These are phyloP conservation scores for Umbilicus rupestris DNA, from an alignment of 164 flowering plant genomes.

Conservation along the genomic window DNA sequence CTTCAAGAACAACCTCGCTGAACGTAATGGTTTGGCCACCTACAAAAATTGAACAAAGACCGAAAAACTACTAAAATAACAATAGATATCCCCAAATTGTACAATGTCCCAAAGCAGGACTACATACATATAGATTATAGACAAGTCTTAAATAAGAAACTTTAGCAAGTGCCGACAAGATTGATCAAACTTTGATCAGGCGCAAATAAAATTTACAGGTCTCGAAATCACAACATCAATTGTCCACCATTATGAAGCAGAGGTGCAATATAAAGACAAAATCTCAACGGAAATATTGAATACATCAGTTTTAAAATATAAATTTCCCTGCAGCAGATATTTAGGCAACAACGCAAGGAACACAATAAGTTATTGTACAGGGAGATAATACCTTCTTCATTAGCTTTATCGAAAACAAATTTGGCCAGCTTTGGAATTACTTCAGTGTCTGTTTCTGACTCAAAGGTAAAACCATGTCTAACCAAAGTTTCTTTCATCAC, in stretches of 20 bases:
- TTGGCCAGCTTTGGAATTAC: constrained; percentile 99
- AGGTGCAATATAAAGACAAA: too few relatives aligned
- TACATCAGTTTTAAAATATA: too few relatives aligned
- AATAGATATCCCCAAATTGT: too few relatives aligned
- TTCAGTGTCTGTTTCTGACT: constrained; percentile 98
- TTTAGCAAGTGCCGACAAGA: neutral
- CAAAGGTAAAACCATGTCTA: constrained; percentile 86
- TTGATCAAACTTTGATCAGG: neutral
- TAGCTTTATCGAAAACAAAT: constrained; percentile 80
- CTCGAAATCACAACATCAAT: too few relatives aligned
- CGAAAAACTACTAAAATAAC: too few relatives aligned
- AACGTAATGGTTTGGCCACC: constrained; percentile 74
- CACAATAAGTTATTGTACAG: neutral
- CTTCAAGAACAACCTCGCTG: constrained; percentile 88
- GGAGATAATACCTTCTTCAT: constrained; percentile 31
- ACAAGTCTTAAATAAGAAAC: neutral
- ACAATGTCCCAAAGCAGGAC: too few relatives aligned
- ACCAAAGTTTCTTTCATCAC: constrained; percentile 78
- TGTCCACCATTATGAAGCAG: too few relatives aligned
- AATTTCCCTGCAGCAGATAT: neutral
- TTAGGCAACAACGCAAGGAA: neutral
- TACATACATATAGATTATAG: too few relatives aligned
- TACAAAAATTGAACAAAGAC: constrained; percentile 21
- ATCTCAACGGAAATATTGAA: too few relatives aligned
- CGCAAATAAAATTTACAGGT: neutral